Base-by-base conservation (phyloP, 768 basidiomycete genomes). In the Russula sp. region DNA sequence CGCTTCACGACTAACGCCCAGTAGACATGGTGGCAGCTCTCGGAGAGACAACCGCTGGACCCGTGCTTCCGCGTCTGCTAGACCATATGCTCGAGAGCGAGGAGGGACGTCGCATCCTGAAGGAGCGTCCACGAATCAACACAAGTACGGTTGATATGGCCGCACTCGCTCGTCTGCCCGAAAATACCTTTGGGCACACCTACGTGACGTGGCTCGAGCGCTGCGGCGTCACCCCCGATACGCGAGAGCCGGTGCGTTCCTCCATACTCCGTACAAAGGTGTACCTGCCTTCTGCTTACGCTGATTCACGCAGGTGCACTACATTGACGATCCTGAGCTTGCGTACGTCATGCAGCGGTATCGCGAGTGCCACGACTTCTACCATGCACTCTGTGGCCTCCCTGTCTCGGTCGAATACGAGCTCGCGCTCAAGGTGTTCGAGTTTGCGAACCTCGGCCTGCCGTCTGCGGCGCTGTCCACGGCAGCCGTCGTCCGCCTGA, bases 341-440 rank as follows among this genome's bases (percentile, higher is more conserved):
- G 97, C 97, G 31, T 98, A 97, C 74, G 91, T 98, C 59, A 93
- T 99, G 89, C 92, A 95, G 68, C 88, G 96, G 55, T 99, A 98
- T 73, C 88, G 96, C 31, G 95, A 99, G 76, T 96, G 90, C 66
- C 97, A 99, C 75, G 96, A 99, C 76, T 88, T 98, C 68, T 97
- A 98, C 72, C 97, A 99, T 71, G 91, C 91, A 70, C 82, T 98
- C 64, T 86, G 86, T 76, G 85, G 85, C 68, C 80, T 98, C 9
- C 94, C 94, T 0, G 93, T 98, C 62, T 87, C 87, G 64, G 89
- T 96, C 70, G 84, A 89, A 61, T 91, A 89, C 52, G 97, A 99
- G 73, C 81, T 99, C 35, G 92, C 94, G 1, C 83, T 98, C 73
- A 99, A 99, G 72, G 88, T 84, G 68, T 94, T 98, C 70, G 97